These are phyloP conservation scores for Berkeleyomyces basicola DNA, from an alignment of 2,329 filamentous ascomycete genomes.

Conservation along the genomic window DNA sequence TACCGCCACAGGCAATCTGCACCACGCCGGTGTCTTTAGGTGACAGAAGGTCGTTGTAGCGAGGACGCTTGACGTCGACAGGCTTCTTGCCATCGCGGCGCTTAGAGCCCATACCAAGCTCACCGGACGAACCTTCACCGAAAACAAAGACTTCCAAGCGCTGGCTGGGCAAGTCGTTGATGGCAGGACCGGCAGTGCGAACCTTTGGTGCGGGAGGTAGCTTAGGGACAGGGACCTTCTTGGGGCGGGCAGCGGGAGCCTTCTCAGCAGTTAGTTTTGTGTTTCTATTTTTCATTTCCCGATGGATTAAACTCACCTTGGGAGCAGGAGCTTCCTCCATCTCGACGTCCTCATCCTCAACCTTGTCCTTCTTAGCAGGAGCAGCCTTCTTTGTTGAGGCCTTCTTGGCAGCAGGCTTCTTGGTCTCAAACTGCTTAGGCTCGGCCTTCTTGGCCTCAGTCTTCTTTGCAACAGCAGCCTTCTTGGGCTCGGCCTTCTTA, in stretches of 20 bases:
- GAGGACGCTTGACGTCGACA: slow-evolving; percentile 66
- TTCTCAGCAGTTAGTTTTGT: not conserved
- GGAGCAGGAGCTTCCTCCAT: slow-evolving; percentile 7
- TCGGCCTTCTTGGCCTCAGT: slow-evolving; percentile 29
- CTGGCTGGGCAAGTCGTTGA: slow-evolving; percentile 48
- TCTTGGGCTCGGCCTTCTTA: slow-evolving; percentile 18
- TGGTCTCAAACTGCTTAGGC: slow-evolving; percentile 23
- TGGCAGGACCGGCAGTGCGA: slow-evolving; percentile 42
- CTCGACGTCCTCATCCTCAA: slow-evolving; percentile 16
- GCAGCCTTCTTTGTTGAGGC: slow-evolving; percentile 24
- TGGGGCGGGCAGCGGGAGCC: slow-evolving; percentile 16
- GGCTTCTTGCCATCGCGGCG: slow-evolving; percentile 42
- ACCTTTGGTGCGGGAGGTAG: slow-evolving; percentile 3
- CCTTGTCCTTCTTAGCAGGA: slow-evolving; percentile 27
- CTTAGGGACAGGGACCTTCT: slow-evolving; percentile 25
- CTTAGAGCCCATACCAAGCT: slow-evolving; percentile 62
- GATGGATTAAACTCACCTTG: slow-evolving; percentile 14
- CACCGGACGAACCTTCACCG: slow-evolving; percentile 63
- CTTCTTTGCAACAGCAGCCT: slow-evolving; percentile 14
- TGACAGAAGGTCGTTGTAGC: slow-evolving; percentile 52
- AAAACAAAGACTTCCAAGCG: slow-evolving; percentile 63
- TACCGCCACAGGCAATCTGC: slow-evolving; percentile 60
- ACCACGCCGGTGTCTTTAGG: slow-evolving; percentile 55
- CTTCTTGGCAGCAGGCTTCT: slow-evolving; percentile 24
- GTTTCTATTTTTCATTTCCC: not conserved